Evolutionary conservation across 2,329 filamentous ascomycete species (phyloP), one percentile per base, ranked within the genome.

Genomic region (Ceratocystis variospora): DNA sequence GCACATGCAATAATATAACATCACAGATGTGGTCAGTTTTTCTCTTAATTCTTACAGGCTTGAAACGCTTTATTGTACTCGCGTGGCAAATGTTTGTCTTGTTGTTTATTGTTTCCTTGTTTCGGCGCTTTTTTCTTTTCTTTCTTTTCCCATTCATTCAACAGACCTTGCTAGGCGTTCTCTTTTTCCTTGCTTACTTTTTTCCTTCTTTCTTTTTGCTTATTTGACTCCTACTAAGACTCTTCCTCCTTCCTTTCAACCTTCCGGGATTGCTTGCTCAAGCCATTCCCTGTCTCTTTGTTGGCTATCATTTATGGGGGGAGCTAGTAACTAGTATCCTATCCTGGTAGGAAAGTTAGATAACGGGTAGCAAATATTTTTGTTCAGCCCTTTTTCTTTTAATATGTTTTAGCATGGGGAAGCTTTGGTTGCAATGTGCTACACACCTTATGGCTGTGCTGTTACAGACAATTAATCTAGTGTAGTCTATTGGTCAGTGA

Each of bases 51-150:
- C 7, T 50, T 25, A 31, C 53, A 57, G 53, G 12, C 22, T 57
- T 57, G 53, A 57, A 57, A 57, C 53, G 53, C 22, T 22, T 57
- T 5, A 33, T 33, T 57, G 53, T 57, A 28, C 53, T 31, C 53
- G 53, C 53, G 53, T 57, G 53, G 53, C 53, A 57, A 57, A 31
- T 31, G 53, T 31, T 57, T 57, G 28, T 22, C n/a, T 41, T 57
- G 22, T 31, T 57, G 53, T 57, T 57, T 31, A 57, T 57, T 57
- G 53, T 57, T 57, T 57, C 53, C 25, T 31, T 41, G 37, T 41
- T 31, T 57, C 53, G 53, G 53, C 22, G 31, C 17, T 57, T 57
- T 57, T 22, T 22, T 22, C 22, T 22, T 22, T 22, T 22, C 22
- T 22, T 50, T 57, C 25, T n/a, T 22, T 25, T 57, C 5, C 22